phyloP scores from a whole-genome alignment of 345 rosid genomes.

The Stellera chamaejasme region DNA sequence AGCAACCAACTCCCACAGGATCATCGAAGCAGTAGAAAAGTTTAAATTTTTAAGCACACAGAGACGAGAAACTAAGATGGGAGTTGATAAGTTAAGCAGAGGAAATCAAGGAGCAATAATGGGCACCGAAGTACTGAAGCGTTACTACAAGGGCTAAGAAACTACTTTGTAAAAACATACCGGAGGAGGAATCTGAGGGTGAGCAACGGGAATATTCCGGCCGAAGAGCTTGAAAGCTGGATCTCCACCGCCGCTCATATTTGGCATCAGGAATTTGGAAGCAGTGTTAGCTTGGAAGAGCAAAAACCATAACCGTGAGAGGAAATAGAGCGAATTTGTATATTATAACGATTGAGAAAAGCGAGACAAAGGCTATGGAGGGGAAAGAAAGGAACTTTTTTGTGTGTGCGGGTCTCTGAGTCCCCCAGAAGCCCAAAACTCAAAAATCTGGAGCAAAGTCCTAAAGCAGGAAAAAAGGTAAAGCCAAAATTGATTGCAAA shows the following conservation, averaged over 20 bases:
- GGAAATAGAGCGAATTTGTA: slow-evolving; percentile 10
- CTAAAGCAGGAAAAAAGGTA: neutral
- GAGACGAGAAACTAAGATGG: neutral
- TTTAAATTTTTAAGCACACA: neutral
- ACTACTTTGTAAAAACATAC: neutral
- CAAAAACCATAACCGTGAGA: slow-evolving; percentile 23
- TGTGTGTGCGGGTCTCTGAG: slow-evolving; percentile 9
- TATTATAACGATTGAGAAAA: slow-evolving; percentile 6
- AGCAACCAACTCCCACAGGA: no score
- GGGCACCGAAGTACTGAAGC: no score
- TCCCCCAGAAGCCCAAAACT: slow-evolving; percentile 18
- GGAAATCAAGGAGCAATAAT: neutral
- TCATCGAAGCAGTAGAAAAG: no score
- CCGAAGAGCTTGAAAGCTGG: slow-evolving; percentile 74
- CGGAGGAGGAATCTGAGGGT: slow-evolving; percentile 32
- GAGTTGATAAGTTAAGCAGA: neutral
- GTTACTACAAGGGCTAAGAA: no score
- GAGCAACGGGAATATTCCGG: slow-evolving; percentile 49
- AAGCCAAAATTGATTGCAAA: slow-evolving; percentile 4
- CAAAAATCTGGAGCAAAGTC: neutral
- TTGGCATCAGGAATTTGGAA: slow-evolving; percentile 5
- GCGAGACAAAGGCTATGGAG: slow-evolving; percentile 1
- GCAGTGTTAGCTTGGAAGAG: slow-evolving; percentile 14
- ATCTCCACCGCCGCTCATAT: slow-evolving; percentile 30
- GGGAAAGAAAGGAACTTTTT: slow-evolving; percentile 11